These are phyloP conservation scores for Pythium coloratum DNA, from an alignment of 352 stramenopile genomes.

Conservation along the genomic window DNA sequence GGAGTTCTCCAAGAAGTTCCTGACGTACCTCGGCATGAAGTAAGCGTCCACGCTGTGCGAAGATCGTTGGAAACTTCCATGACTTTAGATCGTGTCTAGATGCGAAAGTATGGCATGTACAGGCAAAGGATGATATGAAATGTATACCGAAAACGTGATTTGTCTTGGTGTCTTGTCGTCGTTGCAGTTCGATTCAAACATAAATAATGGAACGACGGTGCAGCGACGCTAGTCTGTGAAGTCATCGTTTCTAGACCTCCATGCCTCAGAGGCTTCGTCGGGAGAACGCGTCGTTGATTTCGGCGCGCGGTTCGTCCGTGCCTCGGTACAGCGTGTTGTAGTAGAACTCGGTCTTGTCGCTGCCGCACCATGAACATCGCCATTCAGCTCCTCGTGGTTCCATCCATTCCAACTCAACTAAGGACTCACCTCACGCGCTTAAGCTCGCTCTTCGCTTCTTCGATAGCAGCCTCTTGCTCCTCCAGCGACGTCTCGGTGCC, in stretches of 20 bases:
- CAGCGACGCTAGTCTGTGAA: not conserved
- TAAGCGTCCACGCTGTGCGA: constrained; percentile 29
- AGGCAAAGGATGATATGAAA: not conserved
- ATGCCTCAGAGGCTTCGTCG: constrained; percentile 65
- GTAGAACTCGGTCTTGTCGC: constrained; percentile 79
- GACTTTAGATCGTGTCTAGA: constrained; percentile 10
- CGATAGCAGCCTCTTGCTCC: constrained; percentile 74
- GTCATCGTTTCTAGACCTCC: too few relatives aligned
- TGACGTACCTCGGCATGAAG: constrained; percentile 74
- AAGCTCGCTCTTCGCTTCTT: constrained; percentile 64
- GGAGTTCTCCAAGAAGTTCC: constrained; percentile 87
- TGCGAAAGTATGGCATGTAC: not conserved
- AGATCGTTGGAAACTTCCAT: constrained; percentile 1
- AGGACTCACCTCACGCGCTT: constrained; percentile 67
- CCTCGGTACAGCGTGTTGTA: constrained; percentile 85
- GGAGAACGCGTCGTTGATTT: constrained; percentile 85
- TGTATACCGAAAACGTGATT: not conserved
- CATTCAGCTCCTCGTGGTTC: not conserved
- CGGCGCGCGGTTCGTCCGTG: constrained; percentile 78
- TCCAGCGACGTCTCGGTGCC: constrained; percentile 78
- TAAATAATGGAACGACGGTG: not conserved
- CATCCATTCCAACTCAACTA: not conserved
- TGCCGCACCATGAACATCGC: constrained; percentile 16
- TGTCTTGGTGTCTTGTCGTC: not conserved
- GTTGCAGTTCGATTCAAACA: constrained; percentile 2